Conservation (phyloP, 1,284 basidiomycete genomes). For the Ceraceosorus guamensis region DNA sequence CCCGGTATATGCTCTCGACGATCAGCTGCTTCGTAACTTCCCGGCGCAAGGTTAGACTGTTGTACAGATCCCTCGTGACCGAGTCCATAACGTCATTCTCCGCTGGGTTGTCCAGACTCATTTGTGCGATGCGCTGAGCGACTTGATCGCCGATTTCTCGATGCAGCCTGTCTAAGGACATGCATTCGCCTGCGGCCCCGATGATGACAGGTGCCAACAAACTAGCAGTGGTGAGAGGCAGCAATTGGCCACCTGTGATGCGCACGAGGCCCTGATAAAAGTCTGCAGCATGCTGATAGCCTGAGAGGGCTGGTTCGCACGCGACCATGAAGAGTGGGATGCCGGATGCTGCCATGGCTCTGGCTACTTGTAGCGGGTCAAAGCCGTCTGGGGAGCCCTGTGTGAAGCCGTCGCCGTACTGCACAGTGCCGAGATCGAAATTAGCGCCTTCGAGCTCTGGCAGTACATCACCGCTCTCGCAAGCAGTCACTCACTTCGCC, state of each 20-base stretch:
- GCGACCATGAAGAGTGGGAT: constrained; percentile 60
- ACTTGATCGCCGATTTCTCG: constrained; percentile 88
- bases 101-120: constrained; percentile 50
- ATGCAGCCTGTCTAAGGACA: constrained; percentile 92
- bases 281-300: constrained; percentile 63
- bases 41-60: constrained; percentile 79
- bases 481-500: constrained; percentile 22
- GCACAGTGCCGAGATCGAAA: constrained; percentile 50
- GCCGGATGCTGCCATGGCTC: constrained; percentile 79
- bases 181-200: constrained; percentile 90
- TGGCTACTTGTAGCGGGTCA: constrained; percentile 80
- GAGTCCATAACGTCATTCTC: constrained; percentile 67
- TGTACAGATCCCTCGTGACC: constrained; percentile 85
- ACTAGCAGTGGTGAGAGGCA: constrained; percentile 91
- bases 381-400: constrained; percentile 55
- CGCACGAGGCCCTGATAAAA: constrained; percentile 61
- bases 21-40: constrained; percentile 94
- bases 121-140: constrained; percentile 77
- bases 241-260: constrained; percentile 66
- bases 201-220: constrained; percentile 95
- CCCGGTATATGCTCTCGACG: constrained; percentile 78
- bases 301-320: constrained; percentile 91
- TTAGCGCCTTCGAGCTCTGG: no score
- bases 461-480: constrained; percentile 48
- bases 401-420: constrained; percentile 67